Evolutionary conservation across 83 land plant genomes (phyloP).

Genomic region (Picea engelmannii): DNA sequence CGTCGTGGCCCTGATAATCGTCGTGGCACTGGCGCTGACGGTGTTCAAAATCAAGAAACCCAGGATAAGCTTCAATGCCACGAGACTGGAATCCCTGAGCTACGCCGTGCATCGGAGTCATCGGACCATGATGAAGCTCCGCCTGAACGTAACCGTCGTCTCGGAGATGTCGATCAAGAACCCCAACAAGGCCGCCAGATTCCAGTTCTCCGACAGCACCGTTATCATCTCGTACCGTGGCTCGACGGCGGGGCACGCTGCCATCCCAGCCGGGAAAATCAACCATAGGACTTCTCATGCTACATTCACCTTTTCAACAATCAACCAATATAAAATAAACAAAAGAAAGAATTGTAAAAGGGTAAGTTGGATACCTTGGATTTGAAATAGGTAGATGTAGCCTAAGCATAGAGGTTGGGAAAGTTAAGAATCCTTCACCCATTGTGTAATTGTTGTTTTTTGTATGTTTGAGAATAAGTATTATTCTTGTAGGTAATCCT

Average conservation of each 20-base stretch:
- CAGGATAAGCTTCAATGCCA: conserved; percentile 37
- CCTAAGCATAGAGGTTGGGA: too few relatives aligned
- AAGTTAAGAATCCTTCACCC: too few relatives aligned
- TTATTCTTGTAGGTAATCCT: too few relatives aligned
- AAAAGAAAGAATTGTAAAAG: too few relatives aligned
- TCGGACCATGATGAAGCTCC: not conserved
- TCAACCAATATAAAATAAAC: too few relatives aligned
- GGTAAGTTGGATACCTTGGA: too few relatives aligned
- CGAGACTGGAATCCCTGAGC: conserved; percentile 15
- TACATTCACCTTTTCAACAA: too few relatives aligned
- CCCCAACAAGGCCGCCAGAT: not conserved
- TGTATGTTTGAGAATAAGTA: too few relatives aligned
- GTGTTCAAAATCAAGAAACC: conserved; percentile 43
- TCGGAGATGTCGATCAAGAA: conserved; percentile 31
- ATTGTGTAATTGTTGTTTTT: too few relatives aligned
- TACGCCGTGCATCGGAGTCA: conserved; percentile 9
- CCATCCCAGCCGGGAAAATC: not conserved
- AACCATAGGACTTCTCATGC: too few relatives aligned
- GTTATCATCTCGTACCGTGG: not conserved
- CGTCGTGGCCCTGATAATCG: not conserved
- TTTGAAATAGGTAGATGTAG: too few relatives aligned
- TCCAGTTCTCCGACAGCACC: not conserved
- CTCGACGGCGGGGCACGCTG: not conserved
- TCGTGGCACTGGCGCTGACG: conserved; percentile 37
- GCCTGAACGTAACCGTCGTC: conserved; percentile 37